Evolutionary conservation across 2,329 filamentous ascomycete species (phyloP), one percentile per base, ranked within the genome.

Genomic region (Phoma sp.): DNA sequence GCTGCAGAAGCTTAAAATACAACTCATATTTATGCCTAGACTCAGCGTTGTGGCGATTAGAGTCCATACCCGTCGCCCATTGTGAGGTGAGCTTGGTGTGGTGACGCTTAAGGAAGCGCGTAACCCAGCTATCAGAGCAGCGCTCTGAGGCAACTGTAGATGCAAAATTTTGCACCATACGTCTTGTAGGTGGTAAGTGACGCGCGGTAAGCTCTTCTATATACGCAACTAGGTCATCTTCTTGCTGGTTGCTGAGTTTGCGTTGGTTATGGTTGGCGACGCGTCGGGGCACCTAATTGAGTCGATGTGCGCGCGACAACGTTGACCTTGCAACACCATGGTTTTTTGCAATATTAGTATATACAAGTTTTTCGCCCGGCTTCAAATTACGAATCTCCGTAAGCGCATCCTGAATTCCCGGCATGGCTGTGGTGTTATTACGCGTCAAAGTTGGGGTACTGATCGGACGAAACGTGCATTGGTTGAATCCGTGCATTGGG

Each of bases 31-130:
- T 37, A 18, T 37, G 7, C 20, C 10, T 5, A 5, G 37, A 39
- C 52, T 71, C 55, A 53, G 58, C 64, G 39, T 59, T 57, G 17
- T 67, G 37, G 14, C 61, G 46, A 40, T 38, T 47, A 12, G 21
- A 20, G 36, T 69, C 60, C 12, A 67, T 56, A 26, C 43, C 29
- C 29, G 54, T 43, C 17, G 59, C 47, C 51, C 51, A 65, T 51
- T 52, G 5, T 12, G 47, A 57, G 20, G 42, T 48, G 21, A 67
- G 52, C 15, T 47, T 14, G 21, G 47, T 23, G 5, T 42, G 10
- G 43, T 63, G 43, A 18, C 57, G 55, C 10, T 51, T 21, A 17
- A 59, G 17, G 37, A 64, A 67, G 42, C 56, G 51, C 21, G 30
- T 30, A 45, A 56, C 56, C 64, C 42, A 67, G 50, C 53, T 58